These are phyloP conservation scores for Camellia japonica DNA, from an alignment of 148 eudicot species.

Conservation along the genomic window DNA sequence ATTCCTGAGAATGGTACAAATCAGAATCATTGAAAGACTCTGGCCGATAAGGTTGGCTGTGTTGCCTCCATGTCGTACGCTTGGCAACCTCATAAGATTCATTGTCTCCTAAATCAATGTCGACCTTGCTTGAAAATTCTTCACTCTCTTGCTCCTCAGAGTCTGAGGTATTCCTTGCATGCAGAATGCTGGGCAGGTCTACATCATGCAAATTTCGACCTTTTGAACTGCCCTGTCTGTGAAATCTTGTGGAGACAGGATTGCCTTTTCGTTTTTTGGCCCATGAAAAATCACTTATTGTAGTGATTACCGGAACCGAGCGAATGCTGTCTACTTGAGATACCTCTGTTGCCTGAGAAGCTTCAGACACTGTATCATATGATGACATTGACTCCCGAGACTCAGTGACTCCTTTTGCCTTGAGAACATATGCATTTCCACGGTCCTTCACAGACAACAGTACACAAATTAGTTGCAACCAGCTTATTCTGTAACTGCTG, in stretches of 20 bases:
- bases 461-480: slow-evolving; percentile 15
- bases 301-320: slow-evolving; percentile 31
- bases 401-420: slow-evolving; percentile 34
- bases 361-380: slow-evolving; percentile 56
- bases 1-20: slow-evolving; percentile 24
- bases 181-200: slow-evolving; percentile 31
- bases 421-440: slow-evolving; percentile 27
- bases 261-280: slow-evolving; percentile 30
- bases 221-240: slow-evolving; percentile 23
- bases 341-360: slow-evolving; percentile 52
- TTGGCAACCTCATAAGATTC: slow-evolving; percentile 1
- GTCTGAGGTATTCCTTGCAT: slow-evolving; percentile 23
- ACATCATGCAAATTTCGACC: slow-evolving; percentile 10
- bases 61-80: slow-evolving; percentile 12
- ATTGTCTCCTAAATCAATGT: background rate
- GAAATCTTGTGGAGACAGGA: slow-evolving; percentile 21
- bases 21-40: slow-evolving; percentile 35
- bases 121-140: slow-evolving; percentile 14
- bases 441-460: slow-evolving; percentile 36
- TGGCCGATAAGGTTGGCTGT: background rate
- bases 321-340: slow-evolving; percentile 53
- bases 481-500: background rate
- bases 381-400: slow-evolving; percentile 28
- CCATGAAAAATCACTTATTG: slow-evolving; percentile 38
- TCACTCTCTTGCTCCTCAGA: slow-evolving; percentile 26